Evolutionary conservation across 2,329 filamentous ascomycete species (phyloP).

Genomic region (Thelonectria discophora): DNA sequence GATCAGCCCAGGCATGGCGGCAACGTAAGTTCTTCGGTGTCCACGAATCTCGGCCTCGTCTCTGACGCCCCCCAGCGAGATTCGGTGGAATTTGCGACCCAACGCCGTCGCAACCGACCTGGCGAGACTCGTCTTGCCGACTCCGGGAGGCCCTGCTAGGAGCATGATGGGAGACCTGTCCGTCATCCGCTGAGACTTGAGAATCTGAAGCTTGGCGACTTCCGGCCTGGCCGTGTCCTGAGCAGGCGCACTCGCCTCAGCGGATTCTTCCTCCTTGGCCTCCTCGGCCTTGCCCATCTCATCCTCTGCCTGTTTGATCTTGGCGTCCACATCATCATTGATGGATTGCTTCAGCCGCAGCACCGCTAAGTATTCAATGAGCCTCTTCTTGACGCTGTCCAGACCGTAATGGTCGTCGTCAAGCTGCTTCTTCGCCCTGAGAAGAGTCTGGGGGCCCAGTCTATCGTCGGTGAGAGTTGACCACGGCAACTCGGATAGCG

Average conservation of each 20-base stretch:
- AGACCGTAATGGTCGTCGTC: slow-evolving; percentile 97
- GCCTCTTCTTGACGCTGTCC: slow-evolving; percentile 95
- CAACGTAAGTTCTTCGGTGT: slow-evolving; percentile 94
- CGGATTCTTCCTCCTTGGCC: slow-evolving; percentile 32
- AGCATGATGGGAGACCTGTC: slow-evolving; percentile 97
- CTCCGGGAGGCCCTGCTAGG: slow-evolving; percentile 90
- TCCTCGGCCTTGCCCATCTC: slow-evolving; percentile 55
- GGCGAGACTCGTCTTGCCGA: slow-evolving; percentile 94
- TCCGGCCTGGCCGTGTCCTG: slow-evolving; percentile 48
- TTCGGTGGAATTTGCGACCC: slow-evolving; percentile 94
- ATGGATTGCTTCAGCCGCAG: slow-evolving; percentile 91
- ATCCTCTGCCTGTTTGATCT: slow-evolving; percentile 75
- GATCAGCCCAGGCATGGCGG: slow-evolving; percentile 97
- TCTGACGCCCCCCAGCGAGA: slow-evolving; percentile 92
- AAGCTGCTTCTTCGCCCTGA: slow-evolving; percentile 84
- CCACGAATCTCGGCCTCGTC: slow-evolving; percentile 98
- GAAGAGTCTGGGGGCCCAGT: slow-evolving; percentile 81
- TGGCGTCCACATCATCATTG: slow-evolving; percentile 82
- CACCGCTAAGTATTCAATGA: slow-evolving; percentile 97
- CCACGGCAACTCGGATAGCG: slow-evolving; percentile 94
- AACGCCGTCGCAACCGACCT: slow-evolving; percentile 92
- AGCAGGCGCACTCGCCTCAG: slow-evolving; percentile 36
- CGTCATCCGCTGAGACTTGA: slow-evolving; percentile 84
- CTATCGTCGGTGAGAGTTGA: slow-evolving; percentile 83
- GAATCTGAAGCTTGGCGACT: slow-evolving; percentile 73